Base-by-base conservation (phyloP, 2,329 filamentous ascomycete genomes). In the Thelonectria discophora region DNA sequence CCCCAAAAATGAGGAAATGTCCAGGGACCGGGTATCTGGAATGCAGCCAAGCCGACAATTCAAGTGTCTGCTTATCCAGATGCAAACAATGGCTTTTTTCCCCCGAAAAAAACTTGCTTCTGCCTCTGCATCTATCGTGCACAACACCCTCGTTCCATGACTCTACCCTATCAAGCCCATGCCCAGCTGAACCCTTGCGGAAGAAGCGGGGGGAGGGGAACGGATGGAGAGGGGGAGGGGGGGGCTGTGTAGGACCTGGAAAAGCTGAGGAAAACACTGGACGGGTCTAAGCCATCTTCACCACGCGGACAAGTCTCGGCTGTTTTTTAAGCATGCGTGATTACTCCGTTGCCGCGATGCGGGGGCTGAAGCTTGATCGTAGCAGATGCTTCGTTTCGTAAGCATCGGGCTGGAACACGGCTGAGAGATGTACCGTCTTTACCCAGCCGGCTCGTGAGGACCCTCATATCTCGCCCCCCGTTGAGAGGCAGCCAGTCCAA, bases 1-100 rank as follows among this genome's bases (percentile, higher is more conserved):
- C n/a, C n/a, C n/a, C n/a, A n/a, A n/a, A n/a, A n/a, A n/a, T n/a
- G n/a, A n/a, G n/a, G n/a, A 17, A 34, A 15, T 6, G 9, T 21
- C n/a, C 48, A 17, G 32, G 48, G 37, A 46, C 51, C 27, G 12
- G 51, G 51, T 17, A 24, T 13, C 18, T 34, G 51, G 30, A 42
- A 32, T 42, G 15, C 39, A 42, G 15, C n/a, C 37, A 17, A n/a
- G 37, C 27, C 27, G 27, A 30, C 8, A 30, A 8, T 30, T 30
- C 27, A 30, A 30, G 8, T 8, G 8, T 9, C 4, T 10, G 5
- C 27, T 30, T 30, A 5, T 30, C 7, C 27, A 30, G 4, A 30
- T 30, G 21, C 27, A 40, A 40, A 40, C 37, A 17, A 11, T 7
- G 37, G 8, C 5, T 7, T 13, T 40, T 24, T 24, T 6, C n/a